Evolutionary conservation across 78 protist species (phyloP), one percentile per base, ranked within the genome.

Genomic region (Dictyostelium citrinum): DNA sequence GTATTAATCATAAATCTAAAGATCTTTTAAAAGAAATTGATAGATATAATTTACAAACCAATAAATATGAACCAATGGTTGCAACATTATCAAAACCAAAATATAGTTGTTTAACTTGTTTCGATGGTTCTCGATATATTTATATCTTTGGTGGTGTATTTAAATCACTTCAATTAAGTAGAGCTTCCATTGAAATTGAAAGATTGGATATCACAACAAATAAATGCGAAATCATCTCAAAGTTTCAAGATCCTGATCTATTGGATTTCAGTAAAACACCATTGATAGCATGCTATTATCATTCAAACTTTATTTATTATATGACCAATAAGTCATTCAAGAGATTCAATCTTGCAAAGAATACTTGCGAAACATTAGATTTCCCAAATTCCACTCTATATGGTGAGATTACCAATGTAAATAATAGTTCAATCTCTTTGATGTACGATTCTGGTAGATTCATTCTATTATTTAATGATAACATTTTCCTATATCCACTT

Each of bases 71-170:
- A 20, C 61, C 68, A 2, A 10, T 14, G 27, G 35, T 85, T 17
- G 12, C 33, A 4, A 6, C 22, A 12, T n/a, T 85, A 14, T 27
- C 83, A 12, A 46, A 60, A 33, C 91, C 81, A 43, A 85, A 76
- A 31, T 61, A 74, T 31, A 29, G 51, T 10, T 27, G 51, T 24
- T 76, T 29, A 41, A 46, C 91, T 35, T 84, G 91, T 37, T 75
- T 39, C 27, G 91, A 85, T 29, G 90, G 68, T 24, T 9, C 22
- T 20, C 68, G 91, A 14, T 76, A 76, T 68, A 85, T 85, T 31
- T 85, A 85, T 11, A 27, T 85, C 10, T 67, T 85, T 35, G 91
- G 91, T 76, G 91, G 91, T n/a, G 7, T 12, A 1, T 77, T 45
- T 29, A 77, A 77, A 77, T 77, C 82, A 77, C 55, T 77, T 11